A percentile compares a stretch with the other conserved stretches of the same genome.
These are phyloP conservation scores for Phytophthora nicotianae DNA, from an alignment of 352 stramenopile genomes.

Conservation along the genomic window DNA sequence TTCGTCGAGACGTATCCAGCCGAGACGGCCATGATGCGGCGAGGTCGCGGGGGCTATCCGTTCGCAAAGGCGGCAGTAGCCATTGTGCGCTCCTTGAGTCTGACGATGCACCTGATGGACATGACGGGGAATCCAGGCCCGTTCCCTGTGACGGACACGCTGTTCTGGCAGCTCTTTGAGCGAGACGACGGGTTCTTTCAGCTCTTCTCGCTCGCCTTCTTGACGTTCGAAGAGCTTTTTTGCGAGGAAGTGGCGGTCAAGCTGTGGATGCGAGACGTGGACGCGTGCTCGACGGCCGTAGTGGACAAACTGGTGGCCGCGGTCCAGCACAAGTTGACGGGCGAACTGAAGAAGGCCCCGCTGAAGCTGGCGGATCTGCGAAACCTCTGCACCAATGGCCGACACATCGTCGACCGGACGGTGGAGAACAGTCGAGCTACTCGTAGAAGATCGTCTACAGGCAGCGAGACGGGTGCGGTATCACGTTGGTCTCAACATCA, in stretches of 20 bases:
- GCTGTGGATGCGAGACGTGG: constrained; percentile 35
- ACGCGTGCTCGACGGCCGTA: constrained; percentile 40
- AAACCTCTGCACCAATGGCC: constrained; percentile 52
- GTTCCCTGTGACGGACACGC: constrained; percentile 54
- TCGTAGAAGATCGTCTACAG: constrained; percentile 4
- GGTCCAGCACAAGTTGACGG: constrained; percentile 44
- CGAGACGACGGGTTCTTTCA: constrained; percentile 55
- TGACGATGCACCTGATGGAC: constrained; percentile 59
- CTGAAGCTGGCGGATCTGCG: constrained; percentile 45
- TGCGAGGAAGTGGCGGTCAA: constrained; percentile 57
- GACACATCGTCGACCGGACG: constrained; percentile 32
- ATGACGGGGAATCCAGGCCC: constrained; percentile 37
- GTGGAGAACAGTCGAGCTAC: constrained; percentile 1
- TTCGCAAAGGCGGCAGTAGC: constrained; percentile 67
- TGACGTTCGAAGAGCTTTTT: constrained; percentile 73
- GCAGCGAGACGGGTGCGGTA: constrained; percentile 5
- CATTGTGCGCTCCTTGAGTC: constrained; percentile 50
- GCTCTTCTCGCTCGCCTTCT: constrained; percentile 63
- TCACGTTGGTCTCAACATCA: constrained; percentile 36
- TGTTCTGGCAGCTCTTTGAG: constrained; percentile 74
- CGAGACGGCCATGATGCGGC: constrained; percentile 72
- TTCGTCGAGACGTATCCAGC: constrained; percentile 64
- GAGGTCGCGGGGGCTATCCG: constrained; percentile 56
- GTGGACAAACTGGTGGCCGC: constrained; percentile 52
- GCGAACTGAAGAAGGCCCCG: constrained; percentile 50